Evolutionary conservation across 257 asterid genomes (phyloP).

Genomic region (Primulina tabacum): DNA sequence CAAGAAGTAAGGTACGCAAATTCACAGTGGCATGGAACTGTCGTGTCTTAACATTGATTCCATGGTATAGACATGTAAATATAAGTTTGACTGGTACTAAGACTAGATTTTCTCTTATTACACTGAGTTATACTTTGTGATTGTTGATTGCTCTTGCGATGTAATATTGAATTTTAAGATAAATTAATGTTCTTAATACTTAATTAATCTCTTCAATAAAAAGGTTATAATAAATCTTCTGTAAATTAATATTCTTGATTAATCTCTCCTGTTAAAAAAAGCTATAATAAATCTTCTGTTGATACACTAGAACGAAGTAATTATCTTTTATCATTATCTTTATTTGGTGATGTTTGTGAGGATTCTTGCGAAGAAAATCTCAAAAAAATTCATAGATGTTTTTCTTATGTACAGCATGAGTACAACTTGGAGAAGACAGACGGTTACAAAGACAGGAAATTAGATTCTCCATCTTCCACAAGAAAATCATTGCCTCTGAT

Average conservation of each 20-base stretch:
- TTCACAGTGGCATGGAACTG: conserved; percentile 21
- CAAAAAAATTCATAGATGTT: too few species aligned
- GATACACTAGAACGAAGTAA: not conserved
- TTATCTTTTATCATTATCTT: not conserved
- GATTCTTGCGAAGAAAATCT: not conserved
- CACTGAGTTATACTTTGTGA: not conserved
- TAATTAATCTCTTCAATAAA: not conserved
- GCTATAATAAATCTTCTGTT: not conserved
- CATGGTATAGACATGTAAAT: not conserved
- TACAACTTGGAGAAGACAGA: conserved; percentile 39
- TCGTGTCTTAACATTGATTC: conserved; percentile 12
- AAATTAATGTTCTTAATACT: not conserved
- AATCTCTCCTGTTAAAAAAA: not conserved
- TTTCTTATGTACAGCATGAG: conserved; percentile 35
- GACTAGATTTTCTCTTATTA: conserved; percentile 9
- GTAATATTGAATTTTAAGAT: not conserved
- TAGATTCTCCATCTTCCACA: conserved; percentile 29
- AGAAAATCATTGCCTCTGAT: conserved; percentile 28
- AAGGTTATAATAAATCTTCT: not conserved
- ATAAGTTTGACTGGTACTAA: not conserved
- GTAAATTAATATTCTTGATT: too few species aligned
- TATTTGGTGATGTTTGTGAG: not conserved
- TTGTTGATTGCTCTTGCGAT: not conserved
- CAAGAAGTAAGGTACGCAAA: conserved; percentile 62
- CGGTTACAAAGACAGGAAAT: conserved; percentile 41